Conservation (phyloP, 2,329 filamentous ascomycete genomes). For the Beauveria pseudobassiana region DNA sequence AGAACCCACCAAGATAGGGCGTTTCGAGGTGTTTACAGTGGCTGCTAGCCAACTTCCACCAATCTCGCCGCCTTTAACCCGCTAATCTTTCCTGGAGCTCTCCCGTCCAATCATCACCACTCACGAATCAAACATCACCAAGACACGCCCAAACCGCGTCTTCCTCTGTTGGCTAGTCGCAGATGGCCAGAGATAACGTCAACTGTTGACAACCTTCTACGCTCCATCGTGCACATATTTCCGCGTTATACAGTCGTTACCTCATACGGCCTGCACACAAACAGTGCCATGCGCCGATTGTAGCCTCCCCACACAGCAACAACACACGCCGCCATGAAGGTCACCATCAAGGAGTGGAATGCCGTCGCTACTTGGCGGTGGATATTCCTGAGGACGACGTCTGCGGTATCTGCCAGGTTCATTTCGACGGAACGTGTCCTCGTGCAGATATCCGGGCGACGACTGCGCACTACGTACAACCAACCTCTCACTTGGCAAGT, state of each 20-base stretch:
- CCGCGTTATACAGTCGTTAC: background rate
- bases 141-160: background rate
- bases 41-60: background rate
- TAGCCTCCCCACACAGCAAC: background rate
- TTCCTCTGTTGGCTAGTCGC: background rate
- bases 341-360: conserved; percentile 89
- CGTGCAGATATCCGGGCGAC: conserved; percentile 95
- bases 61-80: background rate
- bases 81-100: background rate
- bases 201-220: background rate
- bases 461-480: conserved; percentile 80
- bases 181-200: background rate
- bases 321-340: conserved; percentile 61
- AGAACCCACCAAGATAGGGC: background rate
- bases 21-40: background rate
- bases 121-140: background rate
- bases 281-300: background rate
- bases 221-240: background rate
- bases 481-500: conserved; percentile 13
- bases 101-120: background rate
- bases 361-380: conserved; percentile 95
- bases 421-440: conserved; percentile 96
- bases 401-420: conserved; percentile 95
- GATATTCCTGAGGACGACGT: conserved; percentile 96
- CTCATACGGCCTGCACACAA: background rate